Percentiles rank a stretch among this genome's conserved stretches.
Conservation (phyloP, 2,329 filamentous ascomycete genomes). For the Simplicillium sp. region DNA sequence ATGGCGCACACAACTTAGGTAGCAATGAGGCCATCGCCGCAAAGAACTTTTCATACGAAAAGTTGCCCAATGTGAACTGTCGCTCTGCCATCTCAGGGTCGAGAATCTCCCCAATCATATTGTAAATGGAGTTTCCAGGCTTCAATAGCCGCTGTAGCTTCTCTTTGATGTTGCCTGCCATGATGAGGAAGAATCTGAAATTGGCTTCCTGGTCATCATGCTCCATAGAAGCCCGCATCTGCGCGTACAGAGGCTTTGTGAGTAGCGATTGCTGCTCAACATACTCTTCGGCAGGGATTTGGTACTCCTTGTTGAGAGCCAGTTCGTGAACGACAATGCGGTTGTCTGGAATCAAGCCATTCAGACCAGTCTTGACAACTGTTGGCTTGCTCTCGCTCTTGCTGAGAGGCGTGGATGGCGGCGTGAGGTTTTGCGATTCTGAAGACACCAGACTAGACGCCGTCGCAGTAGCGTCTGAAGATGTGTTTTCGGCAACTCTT, state of each 20-base stretch:
- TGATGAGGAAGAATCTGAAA: constrained; percentile 58
- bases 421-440: constrained; percentile 41
- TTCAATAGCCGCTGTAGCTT: constrained; percentile 66
- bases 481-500: constrained; percentile 45
- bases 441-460: constrained; percentile 26
- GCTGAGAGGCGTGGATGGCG: constrained; percentile 39
- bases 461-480: constrained; percentile 25
- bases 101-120: constrained; percentile 63
- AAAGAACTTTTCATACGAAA: constrained; percentile 77
- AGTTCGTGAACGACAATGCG: constrained; percentile 69
- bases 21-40: constrained; percentile 64
- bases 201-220: constrained; percentile 55
- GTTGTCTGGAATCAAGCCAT: constrained; percentile 59
- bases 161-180: constrained; percentile 60
- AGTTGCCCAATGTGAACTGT: constrained; percentile 61
- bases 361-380: constrained; percentile 29
- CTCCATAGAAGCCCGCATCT: constrained; percentile 54
- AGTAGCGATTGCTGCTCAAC: constrained; percentile 44
- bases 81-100: constrained; percentile 62
- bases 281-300: constrained; percentile 54
- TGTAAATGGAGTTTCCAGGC: constrained; percentile 63
- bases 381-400: constrained; percentile 27
- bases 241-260: constrained; percentile 41
- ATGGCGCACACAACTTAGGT: constrained; percentile 71
- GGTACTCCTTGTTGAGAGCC: constrained; percentile 69